Base-by-base conservation (phyloP, 75 land plant genomes). In the Cryptomeria japonica region DNA sequence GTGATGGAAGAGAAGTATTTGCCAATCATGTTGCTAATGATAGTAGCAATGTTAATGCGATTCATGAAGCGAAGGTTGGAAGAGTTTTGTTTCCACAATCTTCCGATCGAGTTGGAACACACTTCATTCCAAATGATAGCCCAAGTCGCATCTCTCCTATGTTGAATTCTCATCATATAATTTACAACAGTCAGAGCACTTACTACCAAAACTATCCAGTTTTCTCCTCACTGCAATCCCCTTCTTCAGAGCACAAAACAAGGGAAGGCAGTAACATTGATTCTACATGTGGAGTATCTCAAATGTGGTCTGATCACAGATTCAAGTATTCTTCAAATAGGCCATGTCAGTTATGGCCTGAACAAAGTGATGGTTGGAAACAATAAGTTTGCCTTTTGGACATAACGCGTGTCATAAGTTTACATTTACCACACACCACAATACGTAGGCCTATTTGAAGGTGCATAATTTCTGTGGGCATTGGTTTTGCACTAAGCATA, bases 101-200 rank as follows among this genome's bases (percentile, higher is more conserved):
- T 34, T 10, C 87, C n/a, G 37, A 42, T 75, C 46, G 36, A 78
- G 32, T n/a, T 42, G 87, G 73, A 61, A 68, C 75, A 39, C 41
- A 44, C 82, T 70, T 75, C 25, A 14, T 75, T 39, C 84, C 42
- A 42, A 75, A 41, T 44, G 46, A 55, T 36, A 55, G 36, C 64
- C 12, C 87, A 19, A 44, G 39, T 86, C 5, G 34, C n/a, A 32
- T 44, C 28, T 31, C 84, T 75, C 46, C 80, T 22, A n/a, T 75
- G 1, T 14, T 32, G 34, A 86, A 86, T 86, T 86, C 87, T 28
- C 87, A 77, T 68, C 84, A 78, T 68, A 42, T 86, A 86, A 42
- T 70, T 75, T 86, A 75, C 37, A 75, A 41, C 19, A 44, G 80
- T 42, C 87, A 75, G 38, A 75, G 87, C 87, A 86, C 84, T 42